Evolutionary conservation across 78 protist genomes (phyloP).

Genomic region (Bodo saltans): DNA sequence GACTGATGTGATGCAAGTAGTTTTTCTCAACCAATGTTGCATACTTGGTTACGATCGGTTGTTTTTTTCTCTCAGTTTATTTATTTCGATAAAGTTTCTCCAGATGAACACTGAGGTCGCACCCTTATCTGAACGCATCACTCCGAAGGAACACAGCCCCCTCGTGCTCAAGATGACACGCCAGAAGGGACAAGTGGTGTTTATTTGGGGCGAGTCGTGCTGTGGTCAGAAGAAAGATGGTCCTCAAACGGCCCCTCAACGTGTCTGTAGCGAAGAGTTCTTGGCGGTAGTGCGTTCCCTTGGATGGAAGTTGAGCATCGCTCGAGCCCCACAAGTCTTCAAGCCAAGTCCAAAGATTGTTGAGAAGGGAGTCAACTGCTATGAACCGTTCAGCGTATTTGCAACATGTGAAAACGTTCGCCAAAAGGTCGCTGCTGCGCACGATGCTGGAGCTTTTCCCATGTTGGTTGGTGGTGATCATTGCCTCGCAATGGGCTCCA

Average conservation of each 20-base stretch:
- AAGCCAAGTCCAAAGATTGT: not conserved
- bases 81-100: too few relatives aligned
- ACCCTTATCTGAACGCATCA: too few relatives aligned
- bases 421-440: not conserved
- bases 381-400: not conserved
- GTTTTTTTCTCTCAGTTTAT: too few relatives aligned
- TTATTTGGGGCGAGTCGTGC: not conserved
- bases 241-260: not conserved
- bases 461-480: slow-evolving; percentile 23
- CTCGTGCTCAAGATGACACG: too few relatives aligned
- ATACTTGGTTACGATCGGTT: too few relatives aligned
- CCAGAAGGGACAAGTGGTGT: too few relatives aligned
- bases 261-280: not conserved
- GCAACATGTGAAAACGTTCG: not conserved
- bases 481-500: not conserved
- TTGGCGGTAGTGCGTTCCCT: not conserved
- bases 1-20: too few relatives aligned
- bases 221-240: not conserved
- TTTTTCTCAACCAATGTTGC: too few relatives aligned
- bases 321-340: not conserved
- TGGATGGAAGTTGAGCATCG: not conserved
- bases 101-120: too few relatives aligned
- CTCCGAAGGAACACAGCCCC: too few relatives aligned
- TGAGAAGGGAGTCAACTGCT: not conserved
- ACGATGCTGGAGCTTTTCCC: not conserved